Base-by-base conservation (phyloP, 768 basidiomycete species). In the Pleurotus pulmonarius region DNA sequence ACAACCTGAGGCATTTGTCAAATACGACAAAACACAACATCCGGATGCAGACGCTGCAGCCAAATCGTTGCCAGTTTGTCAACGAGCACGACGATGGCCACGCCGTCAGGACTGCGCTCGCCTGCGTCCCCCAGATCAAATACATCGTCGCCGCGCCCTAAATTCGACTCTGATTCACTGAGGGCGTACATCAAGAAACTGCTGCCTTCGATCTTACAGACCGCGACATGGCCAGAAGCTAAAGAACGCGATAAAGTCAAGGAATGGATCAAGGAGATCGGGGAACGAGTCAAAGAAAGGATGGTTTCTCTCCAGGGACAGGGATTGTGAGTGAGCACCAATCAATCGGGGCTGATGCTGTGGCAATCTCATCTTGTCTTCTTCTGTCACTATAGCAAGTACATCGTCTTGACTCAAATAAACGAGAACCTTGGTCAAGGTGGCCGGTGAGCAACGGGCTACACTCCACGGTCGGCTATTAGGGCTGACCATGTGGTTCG, bases 361-460 rank as follows among this genome's bases (percentile, higher is more conserved):
- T 29, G 45, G 39, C 49, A 48, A 56, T 26, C 55, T 55, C 18
- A 53, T 56, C 57, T 63, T 55, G 57, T 49, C 49, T 59, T 49
- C 29, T 39, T 56, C 48, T 60, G 22, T 49, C 43, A 49, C 49
- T 56, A 26, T 64, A 93, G 92, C 67, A 94, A 94, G 76, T 94
- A 91, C 65, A 83, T 92, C 56, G 91, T 94, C 43, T 75, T 92
- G 46, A 91, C 90, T 24, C 91, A 92, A 65, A 85, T 92, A 59
- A 88, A 83, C 67, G 90, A 92, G 75, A 93, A 93, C 63, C 75
- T 83, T 57, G 88, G 89, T 3, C 91, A 94, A 69, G 92, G 90
- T 56, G 90, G 89, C 65, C 83, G 89, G 90, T 92, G 64, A 68
- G 85, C 70, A 26, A 41, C 41, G 26, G 56, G 38, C 56, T 51